Evolutionary conservation across 2,329 filamentous ascomycete genomes (phyloP), one percentile per base, ranked within the genome.

Genomic region (Xylogone sp.): DNA sequence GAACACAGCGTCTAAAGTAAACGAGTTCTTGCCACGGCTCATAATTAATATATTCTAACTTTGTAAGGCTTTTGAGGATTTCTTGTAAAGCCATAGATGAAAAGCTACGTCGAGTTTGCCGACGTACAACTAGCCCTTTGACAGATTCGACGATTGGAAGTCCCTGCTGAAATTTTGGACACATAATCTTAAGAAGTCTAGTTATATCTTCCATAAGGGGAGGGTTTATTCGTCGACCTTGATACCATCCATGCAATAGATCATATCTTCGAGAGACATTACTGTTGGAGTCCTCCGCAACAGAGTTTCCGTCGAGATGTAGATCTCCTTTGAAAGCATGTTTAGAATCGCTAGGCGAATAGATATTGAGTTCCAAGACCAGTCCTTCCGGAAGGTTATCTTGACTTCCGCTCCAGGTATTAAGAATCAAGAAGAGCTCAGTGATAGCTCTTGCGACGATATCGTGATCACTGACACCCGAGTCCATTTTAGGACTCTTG

Each of bases 71-170:
- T 10, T 64, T 54, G 52, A 71, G 57, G 59, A 72, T 69, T 13
- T 65, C 56, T 24, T 58, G 56, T 21, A 71, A 59, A 27, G 63
- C 56, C 20, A 46, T 20, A 31, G 62, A 64, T 48, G 64, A 66
- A 66, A 67, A 71, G 61, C 64, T 59, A 54, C 67, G 62, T 51
- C 67, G 66, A 54, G 54, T 70, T 55, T 71, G 70, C 54, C 68
- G 67, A 43, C 69, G 69, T 52, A 72, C 53, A 45, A 71, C 64
- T 49, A 71, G 56, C 52, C 54, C 57, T 31, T 57, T 61, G 47
- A 72, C 60, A 21, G 56, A 66, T 5, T 67, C 64, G 50, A 69
- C 65, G 5, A 59, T 57, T 46, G 70, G 66, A 13, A 71, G 64
- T 49, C 53, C 47, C 55, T 63, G 59, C 0, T 60, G 52, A 51